Evolutionary conservation across 169 alveolate species (phyloP).

Genomic region (Plasmodium vivax): DNA sequence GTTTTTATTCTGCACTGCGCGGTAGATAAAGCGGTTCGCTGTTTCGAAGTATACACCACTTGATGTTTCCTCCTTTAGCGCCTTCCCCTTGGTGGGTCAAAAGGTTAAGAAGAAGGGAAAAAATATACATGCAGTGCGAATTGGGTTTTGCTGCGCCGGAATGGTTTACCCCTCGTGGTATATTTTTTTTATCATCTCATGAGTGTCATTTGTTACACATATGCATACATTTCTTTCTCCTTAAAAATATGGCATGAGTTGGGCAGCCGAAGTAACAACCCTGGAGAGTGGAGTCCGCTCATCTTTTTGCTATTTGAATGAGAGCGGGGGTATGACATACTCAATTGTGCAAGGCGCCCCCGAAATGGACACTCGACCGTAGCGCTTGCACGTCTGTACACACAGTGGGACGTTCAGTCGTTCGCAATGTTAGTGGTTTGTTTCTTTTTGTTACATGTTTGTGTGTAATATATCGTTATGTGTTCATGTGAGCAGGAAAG

Average conservation of each 20-base stretch:
- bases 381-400: not conserved
- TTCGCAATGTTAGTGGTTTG: not conserved
- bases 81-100: not conserved
- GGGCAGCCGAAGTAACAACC: not conserved
- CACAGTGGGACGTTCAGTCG: not conserved
- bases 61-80: not conserved
- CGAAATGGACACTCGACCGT: not conserved
- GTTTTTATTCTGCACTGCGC: not conserved
- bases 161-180: not conserved
- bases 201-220: not conserved
- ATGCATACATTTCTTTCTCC: not conserved
- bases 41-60: not conserved
- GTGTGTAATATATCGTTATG: not conserved
- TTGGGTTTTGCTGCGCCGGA: not conserved
- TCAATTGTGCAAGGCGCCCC: not conserved
- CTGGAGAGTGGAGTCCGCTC: not conserved
- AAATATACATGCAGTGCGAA: not conserved
- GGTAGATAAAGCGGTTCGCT: not conserved
- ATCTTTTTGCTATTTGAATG: not conserved
- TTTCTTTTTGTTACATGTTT: constrained; percentile 9
- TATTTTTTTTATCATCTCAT: not conserved
- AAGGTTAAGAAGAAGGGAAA: not conserved
- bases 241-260: not conserved
- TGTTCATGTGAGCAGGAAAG: not conserved
- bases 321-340: not conserved